Evolutionary conservation across 306 rosid species (phyloP).

Genomic region (Cicer judaicum): DNA sequence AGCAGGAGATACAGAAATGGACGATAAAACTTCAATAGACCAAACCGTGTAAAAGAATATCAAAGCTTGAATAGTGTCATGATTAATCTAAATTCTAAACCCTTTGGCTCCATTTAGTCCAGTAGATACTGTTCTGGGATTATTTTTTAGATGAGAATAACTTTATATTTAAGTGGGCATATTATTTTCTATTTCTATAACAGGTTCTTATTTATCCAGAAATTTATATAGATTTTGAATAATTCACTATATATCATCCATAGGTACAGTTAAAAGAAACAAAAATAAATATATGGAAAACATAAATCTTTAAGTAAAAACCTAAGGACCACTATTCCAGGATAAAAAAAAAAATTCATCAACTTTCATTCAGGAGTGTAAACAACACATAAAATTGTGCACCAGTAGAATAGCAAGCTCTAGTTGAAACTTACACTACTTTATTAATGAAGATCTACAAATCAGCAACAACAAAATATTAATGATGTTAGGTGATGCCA

Average conservation of each 20-base stretch:
- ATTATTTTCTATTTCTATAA: conserved; percentile 21
- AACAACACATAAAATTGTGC: conserved; percentile 1
- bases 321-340: conserved; percentile 11
- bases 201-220: background rate
- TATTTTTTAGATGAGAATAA: conserved; percentile 26
- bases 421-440: conserved; percentile 10
- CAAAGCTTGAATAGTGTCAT: conserved; percentile 29
- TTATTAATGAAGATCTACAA: conserved; percentile 30
- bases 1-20: conserved; percentile 35
- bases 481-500: conserved; percentile 4
- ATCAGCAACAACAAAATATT: conserved; percentile 23
- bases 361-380: conserved; percentile 21
- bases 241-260: background rate
- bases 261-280: background rate
- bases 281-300: background rate
- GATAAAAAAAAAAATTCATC: conserved; percentile 29
- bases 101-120: conserved; percentile 25
- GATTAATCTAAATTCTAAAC: conserved; percentile 34
- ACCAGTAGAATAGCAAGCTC: conserved; percentile 22
- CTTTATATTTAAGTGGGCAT: background rate
- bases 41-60: conserved; percentile 18
- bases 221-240: background rate
- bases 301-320: conserved; percentile 18
- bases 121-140: background rate
- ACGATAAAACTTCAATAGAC: conserved; percentile 37